Evolutionary conservation across 163 green algal genomes (phyloP).

Genomic region (Trebouxiophyceae sp.): DNA sequence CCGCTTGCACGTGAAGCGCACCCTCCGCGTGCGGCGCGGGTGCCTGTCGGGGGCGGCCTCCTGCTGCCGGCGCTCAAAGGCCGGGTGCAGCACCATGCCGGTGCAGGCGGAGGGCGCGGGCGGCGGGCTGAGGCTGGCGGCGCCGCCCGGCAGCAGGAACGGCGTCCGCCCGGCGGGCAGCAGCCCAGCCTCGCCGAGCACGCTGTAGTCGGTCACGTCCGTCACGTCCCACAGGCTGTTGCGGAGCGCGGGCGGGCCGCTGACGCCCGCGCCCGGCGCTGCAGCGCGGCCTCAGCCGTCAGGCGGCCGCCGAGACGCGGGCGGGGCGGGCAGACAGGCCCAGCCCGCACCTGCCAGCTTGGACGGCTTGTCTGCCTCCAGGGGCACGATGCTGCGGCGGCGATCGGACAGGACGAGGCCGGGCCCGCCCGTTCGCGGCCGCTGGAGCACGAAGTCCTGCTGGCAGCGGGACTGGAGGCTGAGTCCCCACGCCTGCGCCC

Average conservation of each 20-base stretch:
- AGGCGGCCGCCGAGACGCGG: not conserved
- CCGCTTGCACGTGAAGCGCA: slow-evolving; percentile 42
- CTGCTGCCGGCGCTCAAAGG: not conserved
- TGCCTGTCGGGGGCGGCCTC: not conserved
- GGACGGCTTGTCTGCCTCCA: not conserved
- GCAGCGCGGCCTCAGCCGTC: not conserved
- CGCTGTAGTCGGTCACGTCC: slow-evolving; percentile 2
- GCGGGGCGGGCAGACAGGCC: not conserved
- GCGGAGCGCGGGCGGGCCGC: no score
- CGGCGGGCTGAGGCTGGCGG: not conserved
- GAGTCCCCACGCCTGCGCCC: not conserved
- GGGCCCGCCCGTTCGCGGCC: slow-evolving; percentile 8
- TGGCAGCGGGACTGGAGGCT: not conserved
- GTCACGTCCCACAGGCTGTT: not conserved
- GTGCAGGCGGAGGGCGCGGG: not conserved
- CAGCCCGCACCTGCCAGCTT: not conserved
- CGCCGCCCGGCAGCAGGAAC: not conserved
- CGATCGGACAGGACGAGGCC: slow-evolving; percentile 9
- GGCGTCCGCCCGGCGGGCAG: not conserved
- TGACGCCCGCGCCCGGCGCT: not conserved
- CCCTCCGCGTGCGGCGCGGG: slow-evolving; percentile 16
- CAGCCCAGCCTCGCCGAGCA: not conserved
- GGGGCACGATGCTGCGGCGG: not conserved
- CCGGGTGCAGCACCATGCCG: not conserved
- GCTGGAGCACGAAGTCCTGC: slow-evolving; percentile 18